These are phyloP conservation scores for Prillingera fragicola DNA, from an alignment of 1,284 basidiomycete genomes.

Conservation along the genomic window DNA sequence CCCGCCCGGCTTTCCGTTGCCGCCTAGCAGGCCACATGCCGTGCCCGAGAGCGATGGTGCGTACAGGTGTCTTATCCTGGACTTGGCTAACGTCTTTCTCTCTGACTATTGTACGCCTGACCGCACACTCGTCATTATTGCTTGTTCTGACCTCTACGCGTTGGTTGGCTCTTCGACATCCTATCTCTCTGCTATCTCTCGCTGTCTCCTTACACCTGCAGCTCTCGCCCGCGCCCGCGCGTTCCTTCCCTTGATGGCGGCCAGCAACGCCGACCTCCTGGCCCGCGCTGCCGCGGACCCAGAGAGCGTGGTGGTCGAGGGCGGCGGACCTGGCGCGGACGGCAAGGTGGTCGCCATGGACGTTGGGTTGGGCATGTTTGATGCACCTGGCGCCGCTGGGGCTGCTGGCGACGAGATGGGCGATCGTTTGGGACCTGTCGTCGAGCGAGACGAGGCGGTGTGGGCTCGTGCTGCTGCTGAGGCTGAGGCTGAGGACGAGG, in stretches of 20 bases:
- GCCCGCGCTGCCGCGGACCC: constrained; percentile 22
- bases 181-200: too few species aligned
- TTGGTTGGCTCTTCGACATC: too few species aligned
- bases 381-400: constrained; percentile 18
- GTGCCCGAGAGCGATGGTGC: constrained; percentile 17
- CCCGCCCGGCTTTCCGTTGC: background rate
- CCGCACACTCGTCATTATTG: background rate
- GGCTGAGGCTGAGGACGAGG: background rate
- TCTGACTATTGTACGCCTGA: background rate
- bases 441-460: constrained; percentile 14
- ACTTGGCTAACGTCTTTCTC: background rate
- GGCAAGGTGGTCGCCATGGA: constrained; percentile 20
- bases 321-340: background rate
- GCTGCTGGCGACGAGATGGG: constrained; percentile 8
- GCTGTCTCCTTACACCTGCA: constrained; percentile 7
- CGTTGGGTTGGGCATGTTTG: constrained; percentile 40
- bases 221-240: constrained; percentile 33
- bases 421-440: constrained; percentile 27
- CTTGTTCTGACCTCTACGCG: too few species aligned
- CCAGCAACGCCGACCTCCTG: constrained; percentile 31
- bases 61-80: constrained; percentile 1
- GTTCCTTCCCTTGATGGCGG: constrained; percentile 36
- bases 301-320: constrained; percentile 31
- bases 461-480: constrained; percentile 1
- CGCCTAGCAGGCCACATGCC: constrained; percentile 4